Base-by-base conservation (phyloP, 1,284 basidiomycete genomes). In the Ustilago loliicola region DNA sequence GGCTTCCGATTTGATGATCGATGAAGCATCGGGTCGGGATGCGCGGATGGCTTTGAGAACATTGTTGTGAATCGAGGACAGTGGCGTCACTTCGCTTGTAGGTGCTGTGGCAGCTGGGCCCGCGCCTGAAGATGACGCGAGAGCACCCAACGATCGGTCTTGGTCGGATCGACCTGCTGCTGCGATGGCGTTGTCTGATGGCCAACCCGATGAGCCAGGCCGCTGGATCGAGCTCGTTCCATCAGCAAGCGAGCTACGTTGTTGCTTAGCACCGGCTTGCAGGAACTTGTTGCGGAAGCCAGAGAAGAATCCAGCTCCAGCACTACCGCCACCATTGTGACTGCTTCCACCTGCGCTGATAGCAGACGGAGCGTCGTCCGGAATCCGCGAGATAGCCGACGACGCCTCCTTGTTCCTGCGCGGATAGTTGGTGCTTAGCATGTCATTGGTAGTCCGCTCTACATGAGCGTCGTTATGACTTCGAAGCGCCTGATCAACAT, bases 1-100 rank as follows among this genome's bases (percentile, higher is more conserved):
- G n/a, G 83, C 82, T 21, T 86, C 74, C 47, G 81, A 86, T 63
- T 83, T 80, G 61, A 88, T 86, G 21, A 79, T 79, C 9, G 77
- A 73, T 21, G 83, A 83, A 0, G 81, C 80, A 45, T 88, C 87
- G 0, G 87, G 87, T 19, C 85, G 81, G 3, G 87, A 86, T 0
- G 87, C 86, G 30, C 87, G 79, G 48, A 87, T 81, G 17, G 87
- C 86, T 11, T 77, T 74, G 38, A 85, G 76, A 13, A 87, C 85
- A 40, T 86, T 86, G 60, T 77, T 79, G 70, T 80, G 72, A 65
- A 87, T 87, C 32, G 84, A 82, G n/a, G 81, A 78, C 23, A 81
- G 67, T 8, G 86, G 85, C 34, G 85, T 86, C 13, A 83, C 85
- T 50, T 77, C 70, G 40, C 61, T 72, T 8, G 72, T 77, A 1